Evolutionary conservation across 179 eudicot genomes (phyloP), one percentile per base, ranked within the genome.

Genomic region (Carnegiea gigantea): DNA sequence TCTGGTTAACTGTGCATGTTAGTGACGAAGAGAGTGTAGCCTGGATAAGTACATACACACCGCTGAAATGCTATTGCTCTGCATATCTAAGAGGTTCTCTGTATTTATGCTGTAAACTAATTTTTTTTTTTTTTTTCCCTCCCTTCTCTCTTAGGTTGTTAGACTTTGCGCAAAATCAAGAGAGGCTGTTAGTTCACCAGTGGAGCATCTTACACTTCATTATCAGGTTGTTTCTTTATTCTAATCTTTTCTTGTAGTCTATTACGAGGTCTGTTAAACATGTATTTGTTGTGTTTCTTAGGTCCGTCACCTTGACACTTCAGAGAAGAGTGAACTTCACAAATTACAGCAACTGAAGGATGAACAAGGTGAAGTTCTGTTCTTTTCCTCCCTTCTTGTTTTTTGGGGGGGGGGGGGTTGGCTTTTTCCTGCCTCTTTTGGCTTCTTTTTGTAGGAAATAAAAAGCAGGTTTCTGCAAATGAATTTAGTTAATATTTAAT

Each of bases 141-240:
- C 62, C 23, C 8, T 57, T 18, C 6, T 20, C 28, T n/a, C 18
- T 62, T 79, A 96, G 99, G 99, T 96, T 78, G 99, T 96, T 81
- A 93, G 99, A 80, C 95, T 96, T 12, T 93, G 97, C 89, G 99
- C 99, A 24, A 96, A 96, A 79, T 96, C 99, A 49, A 92, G 99
- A 91, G 99, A 96, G 90, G 99, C 99, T 83, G 99, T 96, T 36
- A 96, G 99, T 83, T 96, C 98, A 59, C 99, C 99, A 60, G 98
- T 96, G 86, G 99, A 96, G 90, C 99, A 96, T 86, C 86, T 96
- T 68, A 94, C 99, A 38, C 98, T 96, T 83, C 99, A 96, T 82
- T 95, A 96, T 84, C 99, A 96, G 99, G 99, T 96, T 68, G 78
- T 73, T 11, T 21, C 70, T 21, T 26, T 43, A 10, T 57, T 57